Base-by-base conservation (phyloP, 192 early-diverging fungal species). In the Gonapodya sp. region DNA sequence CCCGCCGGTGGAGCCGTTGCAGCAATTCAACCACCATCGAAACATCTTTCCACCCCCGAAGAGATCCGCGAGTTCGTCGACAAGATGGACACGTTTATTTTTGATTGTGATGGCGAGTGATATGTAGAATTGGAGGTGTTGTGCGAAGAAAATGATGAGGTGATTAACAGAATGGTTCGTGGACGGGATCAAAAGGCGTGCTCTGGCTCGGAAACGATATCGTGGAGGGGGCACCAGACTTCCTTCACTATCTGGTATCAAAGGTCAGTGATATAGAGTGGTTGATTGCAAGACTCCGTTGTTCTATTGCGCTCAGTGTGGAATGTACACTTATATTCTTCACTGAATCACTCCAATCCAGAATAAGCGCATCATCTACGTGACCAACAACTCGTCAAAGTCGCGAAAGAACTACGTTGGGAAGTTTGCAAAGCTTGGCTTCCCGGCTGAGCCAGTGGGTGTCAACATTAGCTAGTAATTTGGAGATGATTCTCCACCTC, bases 371-470 rank as follows among this genome's bases (percentile, higher is more conserved):
- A 82, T 98, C n/a, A 87, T 97, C 46, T 99, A 98, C 86, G 96
- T 99, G 30, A 95, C 97, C 36, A 99, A 99, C 91, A 99, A 99
- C 88, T 94, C 93, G 84, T 92, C 94, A 37, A 95, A 93, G 75
- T 96, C 96, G 30, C 92, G 97, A 35, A 82, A 83, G 8, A 86
- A 89, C 78, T 97, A 97, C 82, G 82, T 93, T 31, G 86, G 90
- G 36, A 98, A 98, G 88, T 97, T 99, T 83, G 82, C 87, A 73
- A 88, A 85, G 73, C 85, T 97, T 1, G 93, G 93, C 34, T 94
- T 99, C 46, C 85, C 93, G 83, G 94, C 95, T 1, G 82, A 85
- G 0, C 86, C 83, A 37, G 95, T 93, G 88, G 81, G 86, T 33
- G 31, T 31, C 30, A 72, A 0, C 36, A n/a, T n/a, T 73, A 80